Evolutionary conservation across 108 stramenopile genomes (phyloP).

Genomic region (Pseudonitzschia delicatissima): DNA sequence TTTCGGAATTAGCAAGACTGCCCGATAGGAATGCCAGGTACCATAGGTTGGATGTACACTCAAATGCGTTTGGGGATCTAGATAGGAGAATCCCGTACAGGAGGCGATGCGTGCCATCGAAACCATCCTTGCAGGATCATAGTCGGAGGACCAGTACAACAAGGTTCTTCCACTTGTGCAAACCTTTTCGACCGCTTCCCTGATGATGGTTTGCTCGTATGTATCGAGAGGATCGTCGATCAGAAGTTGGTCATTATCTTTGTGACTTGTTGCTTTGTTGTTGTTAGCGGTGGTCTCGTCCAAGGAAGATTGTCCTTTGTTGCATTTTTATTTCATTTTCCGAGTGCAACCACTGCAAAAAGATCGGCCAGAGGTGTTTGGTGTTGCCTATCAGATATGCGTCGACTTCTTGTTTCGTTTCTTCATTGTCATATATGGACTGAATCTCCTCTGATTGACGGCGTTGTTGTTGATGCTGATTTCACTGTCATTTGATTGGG

Average conservation of each 20-base stretch:
- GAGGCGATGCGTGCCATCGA: slow-evolving; percentile 54
- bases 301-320: too few species aligned
- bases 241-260: slow-evolving; percentile 4
- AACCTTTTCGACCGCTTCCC: neutral
- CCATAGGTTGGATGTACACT: slow-evolving; percentile 50
- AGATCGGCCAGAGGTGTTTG: slow-evolving; percentile 38
- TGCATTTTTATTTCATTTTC: neutral
- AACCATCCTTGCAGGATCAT: slow-evolving; percentile 30
- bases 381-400: slow-evolving; percentile 51
- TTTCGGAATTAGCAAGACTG: slow-evolving; percentile 40
- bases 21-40: slow-evolving; percentile 52
- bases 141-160: slow-evolving; percentile 22
- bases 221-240: slow-evolving; percentile 2
- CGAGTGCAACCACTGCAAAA: slow-evolving; percentile 36
- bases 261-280: neutral
- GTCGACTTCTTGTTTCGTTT: slow-evolving; percentile 15
- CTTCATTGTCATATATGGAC: too few species aligned
- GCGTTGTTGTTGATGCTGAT: too few species aligned
- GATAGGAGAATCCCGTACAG: slow-evolving; percentile 43
- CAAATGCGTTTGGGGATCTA: slow-evolving; percentile 45
- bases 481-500: too few species aligned
- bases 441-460: too few species aligned
- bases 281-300: neutral
- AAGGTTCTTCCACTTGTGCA: neutral
- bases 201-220: slow-evolving; percentile 14